Conservation (phyloP, 2,329 filamentous ascomycete genomes). For the Aspergillus sp. region DNA sequence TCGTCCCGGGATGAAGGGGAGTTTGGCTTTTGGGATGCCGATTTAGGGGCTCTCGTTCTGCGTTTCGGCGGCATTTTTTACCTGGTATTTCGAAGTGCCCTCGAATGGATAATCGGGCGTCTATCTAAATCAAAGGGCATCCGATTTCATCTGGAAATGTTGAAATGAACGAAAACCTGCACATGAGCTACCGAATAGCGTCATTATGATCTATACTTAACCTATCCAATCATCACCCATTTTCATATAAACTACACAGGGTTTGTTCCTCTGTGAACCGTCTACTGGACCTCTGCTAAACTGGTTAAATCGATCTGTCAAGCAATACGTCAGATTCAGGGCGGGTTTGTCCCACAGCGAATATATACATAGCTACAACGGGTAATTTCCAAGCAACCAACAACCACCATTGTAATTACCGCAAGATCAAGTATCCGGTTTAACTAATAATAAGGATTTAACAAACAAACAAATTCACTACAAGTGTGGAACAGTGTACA, state of each 20-base stretch:
- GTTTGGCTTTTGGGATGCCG: not conserved
- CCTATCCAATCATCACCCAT: not conserved
- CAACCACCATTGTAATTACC: no score
- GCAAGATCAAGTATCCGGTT: no score
- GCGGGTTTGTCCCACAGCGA: no score
- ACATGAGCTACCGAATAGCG: not conserved
- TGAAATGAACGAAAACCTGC: not conserved
- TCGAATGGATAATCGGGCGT: not conserved
- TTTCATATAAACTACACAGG: not conserved
- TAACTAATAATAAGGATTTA: no score
- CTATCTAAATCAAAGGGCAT: not conserved
- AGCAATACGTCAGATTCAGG: no score
- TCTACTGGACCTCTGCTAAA: no score
- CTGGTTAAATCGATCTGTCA: no score
- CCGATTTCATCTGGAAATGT: not conserved
- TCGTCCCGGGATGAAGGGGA: not conserved
- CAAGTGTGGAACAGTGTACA: no score
- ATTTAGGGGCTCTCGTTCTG: not conserved
- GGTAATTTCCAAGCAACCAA: no score
- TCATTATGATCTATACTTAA: not conserved
- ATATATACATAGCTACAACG: no score
- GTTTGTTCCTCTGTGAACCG: no score
- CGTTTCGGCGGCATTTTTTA: conserved; percentile 2
- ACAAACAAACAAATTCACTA: no score
- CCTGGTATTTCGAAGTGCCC: not conserved